A percentile compares a stretch with the other conserved stretches of the same genome.
phyloP scores from a whole-genome alignment of 148 eudicot genomes.

The Tetragonia tetragonoides region DNA sequence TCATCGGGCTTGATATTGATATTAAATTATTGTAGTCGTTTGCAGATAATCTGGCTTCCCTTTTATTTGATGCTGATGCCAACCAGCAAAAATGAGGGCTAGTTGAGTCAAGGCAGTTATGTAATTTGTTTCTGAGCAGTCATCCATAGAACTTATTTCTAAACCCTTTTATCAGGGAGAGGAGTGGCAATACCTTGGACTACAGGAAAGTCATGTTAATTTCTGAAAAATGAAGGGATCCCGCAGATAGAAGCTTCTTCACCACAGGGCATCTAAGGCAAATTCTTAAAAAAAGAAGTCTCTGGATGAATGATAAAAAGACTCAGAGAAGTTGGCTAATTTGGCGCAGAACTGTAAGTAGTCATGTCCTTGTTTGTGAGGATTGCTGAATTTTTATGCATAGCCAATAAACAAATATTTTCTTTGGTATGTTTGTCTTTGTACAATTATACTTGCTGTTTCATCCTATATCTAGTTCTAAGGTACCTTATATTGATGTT shows the following conservation, averaged over 20 bases:
- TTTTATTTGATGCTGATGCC: conserved; percentile 68
- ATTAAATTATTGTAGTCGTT: conserved; percentile 69
- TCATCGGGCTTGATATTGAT: conserved; percentile 81
- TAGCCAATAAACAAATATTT: conserved; percentile 16
- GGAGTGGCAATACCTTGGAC: conserved; percentile 79
- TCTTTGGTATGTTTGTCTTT: conserved; percentile 28
- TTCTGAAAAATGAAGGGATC: conserved; percentile 85
- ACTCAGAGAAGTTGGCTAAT: conserved; percentile 86
- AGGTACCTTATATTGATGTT: conserved; percentile 31
- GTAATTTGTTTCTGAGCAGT: conserved; percentile 80
- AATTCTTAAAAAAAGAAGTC: conserved; percentile 90
- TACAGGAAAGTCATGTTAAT: conserved; percentile 77
- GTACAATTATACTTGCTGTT: conserved; percentile 32
- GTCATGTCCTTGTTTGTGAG: conserved; percentile 25
- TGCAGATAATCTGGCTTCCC: conserved; percentile 67
- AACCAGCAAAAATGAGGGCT: conserved; percentile 61
- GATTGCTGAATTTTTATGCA: conserved; percentile 31
- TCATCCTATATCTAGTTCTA: conserved; percentile 42
- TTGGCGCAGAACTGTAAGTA: conserved; percentile 37
- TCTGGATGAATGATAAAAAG: conserved; percentile 75
- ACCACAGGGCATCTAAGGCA: conserved; percentile 72
- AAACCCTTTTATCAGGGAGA: conserved; percentile 87
- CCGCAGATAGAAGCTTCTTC: conserved; percentile 77
- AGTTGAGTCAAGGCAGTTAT: conserved; percentile 75
- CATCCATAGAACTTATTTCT: conserved; percentile 87